Conservation (phyloP, 1,284 basidiomycete genomes). For the Mycena sp. region DNA sequence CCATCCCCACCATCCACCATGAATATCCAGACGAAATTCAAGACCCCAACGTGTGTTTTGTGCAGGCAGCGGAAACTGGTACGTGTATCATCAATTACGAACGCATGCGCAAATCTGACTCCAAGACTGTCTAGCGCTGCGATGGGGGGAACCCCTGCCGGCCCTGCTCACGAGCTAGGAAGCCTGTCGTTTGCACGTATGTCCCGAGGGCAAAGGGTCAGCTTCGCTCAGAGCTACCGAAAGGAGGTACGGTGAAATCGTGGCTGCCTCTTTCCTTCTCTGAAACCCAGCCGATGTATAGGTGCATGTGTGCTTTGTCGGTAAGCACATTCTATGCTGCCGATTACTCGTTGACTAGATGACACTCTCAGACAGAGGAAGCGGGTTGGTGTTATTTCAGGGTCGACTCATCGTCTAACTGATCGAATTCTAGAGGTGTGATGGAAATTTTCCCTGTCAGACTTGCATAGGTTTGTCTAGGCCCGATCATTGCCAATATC, state of each 20-base stretch:
- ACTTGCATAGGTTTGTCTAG: neutral
- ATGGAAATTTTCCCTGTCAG: constrained; percentile 10
- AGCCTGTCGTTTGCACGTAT: constrained; percentile 16
- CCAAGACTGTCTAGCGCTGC: constrained; percentile 8
- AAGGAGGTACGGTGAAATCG: too few species aligned
- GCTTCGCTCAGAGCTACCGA: constrained; percentile 18
- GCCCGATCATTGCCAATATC: constrained; percentile 6
- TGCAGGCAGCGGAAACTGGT: constrained; percentile 12
- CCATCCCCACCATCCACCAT: too few species aligned
- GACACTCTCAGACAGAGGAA: constrained; percentile 7
- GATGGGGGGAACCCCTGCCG: constrained; percentile 16
- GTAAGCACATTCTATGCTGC: too few species aligned
- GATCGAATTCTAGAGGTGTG: constrained; percentile 11
- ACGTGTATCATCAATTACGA: neutral
- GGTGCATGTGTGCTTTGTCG: constrained; percentile 15
- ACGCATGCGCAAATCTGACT: neutral
- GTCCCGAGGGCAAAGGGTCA: constrained; percentile 3
- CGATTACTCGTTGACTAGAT: neutral
- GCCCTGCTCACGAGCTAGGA: constrained; percentile 8
- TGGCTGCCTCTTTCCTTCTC: too few species aligned
- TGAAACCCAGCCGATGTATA: too few species aligned
- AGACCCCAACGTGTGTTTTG: constrained; percentile 2
- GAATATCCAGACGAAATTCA: too few species aligned
- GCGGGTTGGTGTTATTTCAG: neutral
- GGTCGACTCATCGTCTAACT: neutral